Evolutionary conservation across 1,139 yeast species (phyloP).

Genomic region (Candida smagusa): DNA sequence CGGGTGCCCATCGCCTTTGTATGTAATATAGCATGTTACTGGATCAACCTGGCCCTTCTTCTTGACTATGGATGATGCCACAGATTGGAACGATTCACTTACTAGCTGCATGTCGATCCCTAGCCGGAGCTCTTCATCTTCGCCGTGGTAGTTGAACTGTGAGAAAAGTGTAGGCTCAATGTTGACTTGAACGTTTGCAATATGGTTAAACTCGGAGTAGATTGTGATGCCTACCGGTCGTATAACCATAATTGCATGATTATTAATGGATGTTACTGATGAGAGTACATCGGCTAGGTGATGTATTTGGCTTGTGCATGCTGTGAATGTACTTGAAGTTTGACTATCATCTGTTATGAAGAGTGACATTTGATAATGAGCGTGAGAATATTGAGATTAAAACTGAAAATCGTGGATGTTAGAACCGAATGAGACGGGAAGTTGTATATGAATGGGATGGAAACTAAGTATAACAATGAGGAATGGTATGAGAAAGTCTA

Average conservation of each 20-base stretch:
- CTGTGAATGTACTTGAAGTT: constrained; percentile 22
- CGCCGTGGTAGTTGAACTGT: constrained; percentile 22
- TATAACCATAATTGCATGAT: constrained; percentile 37
- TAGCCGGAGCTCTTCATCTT: constrained; percentile 25
- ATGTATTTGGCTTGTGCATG: constrained; percentile 36
- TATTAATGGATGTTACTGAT: constrained; percentile 29
- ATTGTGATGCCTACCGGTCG: constrained; percentile 31
- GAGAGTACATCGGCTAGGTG: constrained; percentile 40
- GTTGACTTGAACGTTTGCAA: constrained; percentile 32
- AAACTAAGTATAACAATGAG: no score
- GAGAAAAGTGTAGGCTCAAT: constrained; percentile 38
- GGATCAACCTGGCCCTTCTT: constrained; percentile 13
- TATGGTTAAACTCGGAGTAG: constrained; percentile 38
- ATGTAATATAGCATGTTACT: constrained; percentile 36
- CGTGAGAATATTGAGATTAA: no score
- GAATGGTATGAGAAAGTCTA: no score
- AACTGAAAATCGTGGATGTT: no score
- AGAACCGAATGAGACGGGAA: no score
- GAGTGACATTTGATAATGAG: no score
- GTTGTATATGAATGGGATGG: no score
- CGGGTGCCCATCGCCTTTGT: constrained; percentile 58
- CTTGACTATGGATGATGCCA: constrained; percentile 14
- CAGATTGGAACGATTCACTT: constrained; percentile 34
- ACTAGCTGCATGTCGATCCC: constrained; percentile 39
- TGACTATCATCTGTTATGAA: background rate